Conservation (phyloP, 169 alveolate genomes). For the Cystoisospora suis region DNA sequence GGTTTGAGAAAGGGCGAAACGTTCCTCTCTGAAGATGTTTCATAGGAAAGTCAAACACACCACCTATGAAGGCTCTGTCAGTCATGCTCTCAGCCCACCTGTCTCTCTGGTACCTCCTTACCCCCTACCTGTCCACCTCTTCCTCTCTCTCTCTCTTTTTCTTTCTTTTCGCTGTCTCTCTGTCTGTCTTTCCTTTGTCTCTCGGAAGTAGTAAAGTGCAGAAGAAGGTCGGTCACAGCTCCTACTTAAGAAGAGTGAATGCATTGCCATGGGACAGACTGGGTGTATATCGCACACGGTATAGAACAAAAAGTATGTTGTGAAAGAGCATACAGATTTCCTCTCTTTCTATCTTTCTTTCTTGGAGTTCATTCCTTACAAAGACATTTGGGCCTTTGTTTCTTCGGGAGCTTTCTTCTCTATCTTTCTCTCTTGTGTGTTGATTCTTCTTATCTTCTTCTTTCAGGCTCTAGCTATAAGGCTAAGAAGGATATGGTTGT, state of each 20-base stretch:
- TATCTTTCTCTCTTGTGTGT: neutral
- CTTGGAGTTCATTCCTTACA: neutral
- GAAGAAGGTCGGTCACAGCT: neutral
- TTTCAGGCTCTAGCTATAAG: neutral
- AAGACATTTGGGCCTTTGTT: neutral
- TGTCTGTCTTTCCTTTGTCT: too few species aligned
- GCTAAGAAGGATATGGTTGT: slow-evolving; percentile 8
- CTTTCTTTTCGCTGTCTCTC: too few species aligned
- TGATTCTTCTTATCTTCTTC: neutral
- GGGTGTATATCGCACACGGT: neutral
- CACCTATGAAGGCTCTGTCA: too few species aligned
- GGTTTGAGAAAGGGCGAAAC: too few species aligned
- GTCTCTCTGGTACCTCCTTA: too few species aligned
- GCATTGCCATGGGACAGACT: neutral
- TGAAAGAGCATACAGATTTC: neutral
- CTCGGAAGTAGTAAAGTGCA: too few species aligned
- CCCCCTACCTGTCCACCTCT: too few species aligned
- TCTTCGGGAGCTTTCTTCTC: neutral
- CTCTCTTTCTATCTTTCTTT: neutral
- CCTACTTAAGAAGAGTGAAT: neutral
- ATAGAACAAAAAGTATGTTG: too few species aligned
- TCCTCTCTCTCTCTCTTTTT: too few species aligned
- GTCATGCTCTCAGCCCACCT: too few species aligned
- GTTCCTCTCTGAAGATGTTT: too few species aligned
- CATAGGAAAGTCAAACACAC: too few species aligned